Evolutionary conservation across 2,329 filamentous ascomycete genomes (phyloP), one percentile per base, ranked within the genome.

Genomic region (Aschersonia sp.): DNA sequence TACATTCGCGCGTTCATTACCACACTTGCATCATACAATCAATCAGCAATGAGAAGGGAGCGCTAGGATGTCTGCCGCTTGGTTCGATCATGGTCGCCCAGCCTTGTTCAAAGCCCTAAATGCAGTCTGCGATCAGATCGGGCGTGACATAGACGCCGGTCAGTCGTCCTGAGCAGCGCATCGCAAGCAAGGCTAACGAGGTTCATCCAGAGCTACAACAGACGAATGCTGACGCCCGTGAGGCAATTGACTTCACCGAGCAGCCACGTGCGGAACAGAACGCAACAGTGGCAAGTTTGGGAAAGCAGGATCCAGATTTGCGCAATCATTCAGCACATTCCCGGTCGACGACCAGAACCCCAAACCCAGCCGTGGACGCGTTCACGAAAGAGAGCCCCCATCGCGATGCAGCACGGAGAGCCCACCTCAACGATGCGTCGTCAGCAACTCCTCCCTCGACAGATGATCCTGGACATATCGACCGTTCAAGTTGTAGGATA

Each of bases 261-360:
- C 35, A 22, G 22, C 22, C 22, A 22, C 22, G 22, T 22, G 22
- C 22, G 22, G 22, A 22, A 22, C 22, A 22, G 2, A 22, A 8
- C 35, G 58, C 56, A 12, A 52, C 59, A 30, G 61, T 62, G 22
- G 59, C 63, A 11, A 55, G 52, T 1, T 54, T 75, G 30, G 63
- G 70, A 47, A 53, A 62, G 12, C 68, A 73, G 49, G 73, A 72
- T 45, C 53, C 52, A n/a, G 51, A 58, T 5, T 60, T 77, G 5
- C 62, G 59, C 45, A 55, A 53, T 32, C 62, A 71, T 47, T 49
- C 74, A 8, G 48, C 49, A 5, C 30, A 32, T 8, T 4, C 47
- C 1, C 43, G 30, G 37, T 45, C 42, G 5, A 30, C 45, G 14
- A 4, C 10, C 8, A 12, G 32, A 8, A 45, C 44, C 14, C 9